Base-by-base conservation (phyloP, 192 early-diverging fungal genomes). In the Pecoramyces ruminantium region DNA sequence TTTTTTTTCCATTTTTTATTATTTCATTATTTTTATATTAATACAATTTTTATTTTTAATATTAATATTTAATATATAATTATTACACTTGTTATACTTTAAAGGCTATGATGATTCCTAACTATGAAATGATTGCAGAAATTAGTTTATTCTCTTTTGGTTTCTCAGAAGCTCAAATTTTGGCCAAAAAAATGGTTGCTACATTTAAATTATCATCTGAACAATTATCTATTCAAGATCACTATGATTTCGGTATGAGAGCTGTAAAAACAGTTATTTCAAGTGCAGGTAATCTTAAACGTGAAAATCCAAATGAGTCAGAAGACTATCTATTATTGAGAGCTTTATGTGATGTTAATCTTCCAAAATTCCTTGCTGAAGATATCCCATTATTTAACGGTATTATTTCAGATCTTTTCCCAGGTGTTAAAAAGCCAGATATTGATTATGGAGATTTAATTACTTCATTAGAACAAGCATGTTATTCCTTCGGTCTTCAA, bases 201-300 rank as follows among this genome's bases (percentile, higher is more conserved):
- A 90, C 89, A 6, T 90, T 90, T 83, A 90, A 90, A 78, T 83
- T 90, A 5, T 86, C 84, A 13, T 90, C 89, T 13, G 89, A 90
- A 81, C 89, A 90, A 79, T 82, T 90, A 1, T 89, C 88, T 8
- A 89, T 88, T 17, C 89, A 90, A 81, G 89, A 90, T 78, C 89
- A 90, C 83, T 90, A 90, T 82, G 89, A 90, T 79, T 90, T 90
- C 78, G 89, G 89, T n/a, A 90, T 90, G 89, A 79, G 89, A 27
- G 89, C 89, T 16, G 89, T 90, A 18, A 90, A 90, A 78, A 87
- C 88, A 21, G 89, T 90, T 29, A 90, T 90, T 82, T 90, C 89
- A 6, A 84, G 83, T 30, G 89, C 89, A 15, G 89, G 89, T 39
- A 90, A 90, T 78, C 85, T 90, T 11, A 90, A 90, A 79, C 82